Percentiles rank a stretch among this genome's conserved stretches.
Evolutionary conservation across 768 basidiomycete species (phyloP).

Genomic region (Lactifluus volemus): DNA sequence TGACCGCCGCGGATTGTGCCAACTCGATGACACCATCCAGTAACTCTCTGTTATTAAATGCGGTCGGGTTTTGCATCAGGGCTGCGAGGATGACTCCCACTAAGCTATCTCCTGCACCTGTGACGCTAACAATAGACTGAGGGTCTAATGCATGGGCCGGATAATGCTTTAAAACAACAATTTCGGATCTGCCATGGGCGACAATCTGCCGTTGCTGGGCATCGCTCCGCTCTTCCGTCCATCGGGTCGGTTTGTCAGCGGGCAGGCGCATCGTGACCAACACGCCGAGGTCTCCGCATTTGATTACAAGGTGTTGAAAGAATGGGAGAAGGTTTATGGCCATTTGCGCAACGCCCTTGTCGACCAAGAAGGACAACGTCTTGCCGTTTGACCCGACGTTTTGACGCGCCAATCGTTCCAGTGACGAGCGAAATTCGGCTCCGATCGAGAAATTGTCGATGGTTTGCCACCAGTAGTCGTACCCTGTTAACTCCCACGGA

Average conservation of each 20-base stretch:
- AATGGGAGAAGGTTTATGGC: conserved; percentile 76
- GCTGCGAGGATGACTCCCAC: conserved; percentile 76
- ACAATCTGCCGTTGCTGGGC: conserved; percentile 41
- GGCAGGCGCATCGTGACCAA: conserved; percentile 51
- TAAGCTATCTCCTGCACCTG: conserved; percentile 88
- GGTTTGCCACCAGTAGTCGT: conserved; percentile 53
- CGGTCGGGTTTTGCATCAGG: conserved; percentile 35
- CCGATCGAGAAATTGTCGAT: conserved; percentile 61
- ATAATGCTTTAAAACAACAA: conserved; percentile 66
- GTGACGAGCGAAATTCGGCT: conserved; percentile 52
- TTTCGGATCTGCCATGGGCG: conserved; percentile 36
- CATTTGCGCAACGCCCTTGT: conserved; percentile 70
- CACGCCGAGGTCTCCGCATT: conserved; percentile 68
- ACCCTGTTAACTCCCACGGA: conserved; percentile 40
- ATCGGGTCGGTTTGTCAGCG: conserved; percentile 35
- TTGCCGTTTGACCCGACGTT: conserved; percentile 30
- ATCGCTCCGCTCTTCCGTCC: conserved; percentile 44
- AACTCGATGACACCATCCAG: conserved; percentile 39
- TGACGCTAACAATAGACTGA: conserved; percentile 53
- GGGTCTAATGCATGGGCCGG: conserved; percentile 39
- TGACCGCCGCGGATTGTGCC: conserved; percentile 57
- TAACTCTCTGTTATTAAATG: conserved; percentile 38
- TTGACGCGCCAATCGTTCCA: conserved; percentile 50
- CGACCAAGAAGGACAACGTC: conserved; percentile 53
- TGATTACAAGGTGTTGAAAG: conserved; percentile 77